Evolutionary conservation across 2,329 filamentous ascomycete species (phyloP).

Genomic region (Beauveria australis): DNA sequence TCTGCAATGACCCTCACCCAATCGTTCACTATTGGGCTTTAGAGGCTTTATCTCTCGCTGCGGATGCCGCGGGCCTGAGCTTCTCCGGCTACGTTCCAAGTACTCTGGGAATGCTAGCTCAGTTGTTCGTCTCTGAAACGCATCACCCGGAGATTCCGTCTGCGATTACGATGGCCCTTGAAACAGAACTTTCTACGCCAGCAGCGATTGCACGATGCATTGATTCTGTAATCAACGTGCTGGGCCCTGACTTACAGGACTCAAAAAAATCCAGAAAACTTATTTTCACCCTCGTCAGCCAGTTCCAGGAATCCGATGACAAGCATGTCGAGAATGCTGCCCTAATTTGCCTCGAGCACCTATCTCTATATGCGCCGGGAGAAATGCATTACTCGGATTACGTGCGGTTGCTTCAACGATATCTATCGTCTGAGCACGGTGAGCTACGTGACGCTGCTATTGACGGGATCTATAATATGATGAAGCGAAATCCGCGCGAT

Average conservation of each 20-base stretch:
- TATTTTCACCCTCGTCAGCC: constrained; percentile 75
- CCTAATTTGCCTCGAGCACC: constrained; percentile 77
- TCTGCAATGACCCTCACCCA: constrained; percentile 91
- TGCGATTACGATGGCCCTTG: constrained; percentile 79
- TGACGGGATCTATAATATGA: constrained; percentile 84
- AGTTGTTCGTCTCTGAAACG: constrained; percentile 83
- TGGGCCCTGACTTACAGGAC: constrained; percentile 92
- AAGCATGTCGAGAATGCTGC: constrained; percentile 65
- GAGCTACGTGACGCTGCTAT: constrained; percentile 73
- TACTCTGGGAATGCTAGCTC: constrained; percentile 86
- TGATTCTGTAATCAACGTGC: constrained; percentile 92
- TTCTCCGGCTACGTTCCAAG: constrained; percentile 87
- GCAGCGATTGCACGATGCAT: constrained; percentile 80
- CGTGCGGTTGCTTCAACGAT: constrained; percentile 70
- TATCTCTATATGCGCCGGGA: constrained; percentile 84
- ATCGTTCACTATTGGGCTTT: constrained; percentile 95
- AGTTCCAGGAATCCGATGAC: constrained; percentile 72
- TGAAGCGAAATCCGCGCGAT: constrained; percentile 83
- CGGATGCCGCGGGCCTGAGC: constrained; percentile 84
- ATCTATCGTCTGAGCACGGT: constrained; percentile 60
- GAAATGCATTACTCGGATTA: constrained; percentile 80
- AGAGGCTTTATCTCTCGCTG: constrained; percentile 76
- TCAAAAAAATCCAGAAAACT: constrained; percentile 85
- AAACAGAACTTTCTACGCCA: constrained; percentile 74
- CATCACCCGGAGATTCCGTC: constrained; percentile 80